Conservation (phyloP, 768 basidiomycete genomes). For the Russula lepida region DNA sequence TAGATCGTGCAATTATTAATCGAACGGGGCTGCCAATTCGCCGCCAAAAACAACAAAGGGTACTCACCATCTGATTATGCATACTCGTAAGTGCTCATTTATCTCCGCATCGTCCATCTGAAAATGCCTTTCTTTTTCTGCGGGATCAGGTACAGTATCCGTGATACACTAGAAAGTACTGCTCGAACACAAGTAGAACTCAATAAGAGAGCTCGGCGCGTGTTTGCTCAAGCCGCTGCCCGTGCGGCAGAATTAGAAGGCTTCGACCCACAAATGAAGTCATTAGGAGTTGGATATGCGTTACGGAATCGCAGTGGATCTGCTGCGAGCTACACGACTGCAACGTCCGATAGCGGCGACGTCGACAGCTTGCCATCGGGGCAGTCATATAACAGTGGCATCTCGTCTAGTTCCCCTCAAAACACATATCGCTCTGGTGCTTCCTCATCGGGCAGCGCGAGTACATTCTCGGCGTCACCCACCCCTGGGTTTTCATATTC, state of each 20-base stretch:
- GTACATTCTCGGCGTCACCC: slow-evolving; percentile 34
- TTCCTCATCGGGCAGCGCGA: slow-evolving; percentile 47
- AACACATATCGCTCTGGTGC: slow-evolving; percentile 38
- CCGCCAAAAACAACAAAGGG: slow-evolving; percentile 80
- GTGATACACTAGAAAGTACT: slow-evolving; percentile 72
- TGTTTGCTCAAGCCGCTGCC: slow-evolving; percentile 66
- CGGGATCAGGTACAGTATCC: slow-evolving; percentile 52
- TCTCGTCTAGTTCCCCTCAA: slow-evolving; percentile 27
- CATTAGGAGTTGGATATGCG: slow-evolving; percentile 37
- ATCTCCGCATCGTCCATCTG: slow-evolving; percentile 7
- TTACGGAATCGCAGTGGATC: slow-evolving; percentile 22
- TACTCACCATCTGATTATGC: slow-evolving; percentile 92
- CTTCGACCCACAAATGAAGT: slow-evolving; percentile 33
- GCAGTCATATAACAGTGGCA: slow-evolving; percentile 19
- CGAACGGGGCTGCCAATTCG: slow-evolving; percentile 79
- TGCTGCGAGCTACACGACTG: slow-evolving; percentile 27
- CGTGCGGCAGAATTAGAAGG: slow-evolving; percentile 55
- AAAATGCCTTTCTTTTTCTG: slow-evolving; percentile 17
- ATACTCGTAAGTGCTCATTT: slow-evolving; percentile 54
- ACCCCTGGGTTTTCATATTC: slow-evolving; percentile 31
- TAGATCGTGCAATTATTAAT: slow-evolving; percentile 81
- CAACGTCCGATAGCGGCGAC: slow-evolving; percentile 22
- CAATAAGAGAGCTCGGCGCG: slow-evolving; percentile 68
- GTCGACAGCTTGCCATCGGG: slow-evolving; percentile 21
- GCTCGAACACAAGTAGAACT: slow-evolving; percentile 71